Base-by-base conservation (phyloP, 2,329 filamentous ascomycete genomes). In the Aspergillus ochraceus region DNA sequence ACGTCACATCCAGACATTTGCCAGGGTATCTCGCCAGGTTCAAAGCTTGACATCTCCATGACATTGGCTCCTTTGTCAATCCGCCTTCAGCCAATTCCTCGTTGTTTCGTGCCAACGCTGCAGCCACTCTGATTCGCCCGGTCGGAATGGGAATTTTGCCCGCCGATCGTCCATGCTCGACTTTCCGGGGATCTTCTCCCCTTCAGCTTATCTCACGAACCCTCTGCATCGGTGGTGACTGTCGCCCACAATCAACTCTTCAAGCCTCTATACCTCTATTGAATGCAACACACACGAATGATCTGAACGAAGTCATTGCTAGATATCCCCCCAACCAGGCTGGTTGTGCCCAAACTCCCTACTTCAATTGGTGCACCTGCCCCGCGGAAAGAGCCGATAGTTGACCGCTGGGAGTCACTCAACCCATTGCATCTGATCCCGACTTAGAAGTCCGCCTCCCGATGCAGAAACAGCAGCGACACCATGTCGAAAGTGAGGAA, bases 401-500 rank as follows among this genome's bases (percentile, higher is more conserved):
- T n/a, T 39, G 36, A 39, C 36, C 36, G 36, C 36, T 39, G 36
- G 36, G 36, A n/a, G 36, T n/a, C 24, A 19, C 10, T 4, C 11
- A 30, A 29, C 22, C 24, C 22, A 51, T n/a, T 51, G 30, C n/a
- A n/a, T 51, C 14, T 17, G 49, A 52, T 26, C 29, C 29, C 49
- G 55, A 46, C 22, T 52, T 57, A 57, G 53, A 55, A 47, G 51
- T 19, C 26, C 49, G 55, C 49, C 60, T 68, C 66, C 63, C 62
- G 60, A 73, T 75, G 71, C 69, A 69, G 64, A 65, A 57, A 51
- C 30, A 52, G 60, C 61, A 49, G 64, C 52, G 29, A 58, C 64
- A 68, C 61, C 42, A 84, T 81, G 78, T 80, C 83, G 61, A 82
- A 79, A 69, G 77, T 78, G 70, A 83, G 78, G 72, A 80, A 81